Percentiles rank a stretch among this genome's conserved stretches.
Conservation (phyloP, 2,329 filamentous ascomycete genomes). For the Xylariaceae sp. region DNA sequence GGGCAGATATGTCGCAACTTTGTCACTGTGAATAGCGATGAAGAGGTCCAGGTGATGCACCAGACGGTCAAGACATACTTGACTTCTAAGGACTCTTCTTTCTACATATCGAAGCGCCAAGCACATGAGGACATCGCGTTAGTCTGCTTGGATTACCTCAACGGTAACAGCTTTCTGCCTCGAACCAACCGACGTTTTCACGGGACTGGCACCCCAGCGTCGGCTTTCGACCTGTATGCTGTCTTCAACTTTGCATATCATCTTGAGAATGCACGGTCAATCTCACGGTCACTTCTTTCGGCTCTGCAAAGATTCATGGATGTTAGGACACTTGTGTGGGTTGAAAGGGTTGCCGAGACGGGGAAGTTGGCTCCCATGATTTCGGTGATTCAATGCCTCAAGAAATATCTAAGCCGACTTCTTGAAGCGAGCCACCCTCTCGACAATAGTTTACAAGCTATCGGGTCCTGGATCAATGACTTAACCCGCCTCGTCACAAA, state of each 20-base stretch:
- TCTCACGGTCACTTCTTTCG: background rate
- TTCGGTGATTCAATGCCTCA: background rate
- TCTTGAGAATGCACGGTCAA: background rate
- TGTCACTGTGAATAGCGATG: constrained; percentile 1
- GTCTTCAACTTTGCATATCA: constrained; percentile 3
- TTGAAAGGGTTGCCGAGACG: constrained; percentile 1
- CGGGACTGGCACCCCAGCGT: background rate
- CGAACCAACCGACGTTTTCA: background rate
- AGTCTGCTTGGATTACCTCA: constrained; percentile 1
- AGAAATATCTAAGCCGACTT: background rate
- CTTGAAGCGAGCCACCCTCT: background rate
- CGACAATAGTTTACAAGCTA: background rate
- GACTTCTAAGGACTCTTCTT: background rate
- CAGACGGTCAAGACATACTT: constrained; percentile 5
- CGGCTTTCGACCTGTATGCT: constrained; percentile 1
- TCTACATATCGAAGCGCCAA: constrained; percentile 1
- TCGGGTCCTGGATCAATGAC: constrained; percentile 1
- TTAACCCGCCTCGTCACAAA: constrained; percentile 1
- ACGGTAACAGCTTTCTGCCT: background rate
- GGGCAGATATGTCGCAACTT: constrained; percentile 4
- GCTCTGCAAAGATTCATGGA: background rate
- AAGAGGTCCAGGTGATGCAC: constrained; percentile 2
- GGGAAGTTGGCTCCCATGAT: constrained; percentile 1
- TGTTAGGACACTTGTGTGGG: background rate
- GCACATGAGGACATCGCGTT: constrained; percentile 5